Conservation (phyloP, 257 asterid species). For the Orobanche coerulescens region DNA sequence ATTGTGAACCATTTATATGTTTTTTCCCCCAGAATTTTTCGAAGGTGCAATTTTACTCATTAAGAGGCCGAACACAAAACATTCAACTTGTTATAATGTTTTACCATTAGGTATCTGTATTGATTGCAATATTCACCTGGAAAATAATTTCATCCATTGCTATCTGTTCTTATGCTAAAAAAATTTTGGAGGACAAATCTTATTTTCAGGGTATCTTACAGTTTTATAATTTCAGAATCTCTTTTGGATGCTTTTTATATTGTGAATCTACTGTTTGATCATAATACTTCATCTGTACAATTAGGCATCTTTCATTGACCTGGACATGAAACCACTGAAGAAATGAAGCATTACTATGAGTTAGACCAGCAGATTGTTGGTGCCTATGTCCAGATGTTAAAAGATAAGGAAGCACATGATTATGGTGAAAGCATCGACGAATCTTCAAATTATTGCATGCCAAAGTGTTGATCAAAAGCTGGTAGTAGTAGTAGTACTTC, state of each 20-base stretch:
- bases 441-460: slow-evolving; percentile 18
- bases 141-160: slow-evolving; percentile 2
- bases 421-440: slow-evolving; percentile 23
- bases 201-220: neutral
- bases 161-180: neutral
- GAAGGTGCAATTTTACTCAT: neutral
- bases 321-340: slow-evolving; percentile 81
- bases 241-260: neutral
- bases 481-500: slow-evolving; percentile 2
- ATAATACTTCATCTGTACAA: slow-evolving; percentile 11
- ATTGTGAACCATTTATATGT: neutral
- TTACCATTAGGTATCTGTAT: neutral
- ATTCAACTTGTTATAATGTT: neutral
- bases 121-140: neutral
- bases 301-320: slow-evolving; percentile 78
- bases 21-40: too few relatives aligned
- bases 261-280: slow-evolving; percentile 14
- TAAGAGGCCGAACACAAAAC: neutral
- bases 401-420: slow-evolving; percentile 25
- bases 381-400: slow-evolving; percentile 42
- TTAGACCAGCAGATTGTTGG: slow-evolving; percentile 72
- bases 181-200: slow-evolving; percentile 1
- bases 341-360: slow-evolving; percentile 73
- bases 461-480: slow-evolving; percentile 16
- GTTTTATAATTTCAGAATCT: neutral